A percentile compares a stretch with the other conserved stretches of the same genome.
phyloP scores from a whole-genome alignment of 768 basidiomycete species.

The Pleurotus salmoneostramineus region DNA sequence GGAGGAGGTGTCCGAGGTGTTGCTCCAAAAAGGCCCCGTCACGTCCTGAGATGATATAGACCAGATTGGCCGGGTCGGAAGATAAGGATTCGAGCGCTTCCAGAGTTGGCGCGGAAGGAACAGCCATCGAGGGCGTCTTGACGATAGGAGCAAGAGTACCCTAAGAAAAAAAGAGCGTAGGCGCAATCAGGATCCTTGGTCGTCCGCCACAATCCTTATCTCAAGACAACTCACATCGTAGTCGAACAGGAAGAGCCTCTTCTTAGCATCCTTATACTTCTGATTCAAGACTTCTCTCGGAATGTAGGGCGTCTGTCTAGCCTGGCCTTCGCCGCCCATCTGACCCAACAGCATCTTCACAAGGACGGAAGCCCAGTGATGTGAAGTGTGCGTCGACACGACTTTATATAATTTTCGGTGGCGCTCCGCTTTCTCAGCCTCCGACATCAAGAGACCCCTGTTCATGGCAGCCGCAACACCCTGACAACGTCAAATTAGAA shows the following conservation, averaged over 20 bases:
- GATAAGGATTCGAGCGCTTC: conserved; percentile 69
- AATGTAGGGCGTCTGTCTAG: conserved; percentile 82
- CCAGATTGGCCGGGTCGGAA: conserved; percentile 82
- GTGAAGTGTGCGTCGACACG: conserved; percentile 91
- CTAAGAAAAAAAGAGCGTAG: conserved; percentile 29
- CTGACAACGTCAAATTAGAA: conserved; percentile 25
- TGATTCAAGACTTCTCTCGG: conserved; percentile 55
- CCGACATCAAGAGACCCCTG: conserved; percentile 77
- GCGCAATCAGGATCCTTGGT: conserved; percentile 3
- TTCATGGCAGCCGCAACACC: conserved; percentile 91
- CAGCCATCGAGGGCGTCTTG: conserved; percentile 84
- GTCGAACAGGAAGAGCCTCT: conserved; percentile 91
- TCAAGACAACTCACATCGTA: conserved; percentile 69
- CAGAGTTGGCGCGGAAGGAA: conserved; percentile 73
- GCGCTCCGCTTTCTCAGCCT: conserved; percentile 66
- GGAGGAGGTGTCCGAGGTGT: conserved; percentile 80
- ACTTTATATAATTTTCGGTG: conserved; percentile 78
- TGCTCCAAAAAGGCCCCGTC: conserved; percentile 90
- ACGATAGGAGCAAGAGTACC: conserved; percentile 98
- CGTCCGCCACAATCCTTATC: conserved; percentile 2
- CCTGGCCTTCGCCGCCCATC: conserved; percentile 73
- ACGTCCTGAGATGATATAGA: conserved; percentile 97
- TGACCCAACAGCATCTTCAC: conserved; percentile 85
- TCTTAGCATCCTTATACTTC: conserved; percentile 66
- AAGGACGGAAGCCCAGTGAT: conserved; percentile 89